These are phyloP conservation scores for Solanum etuberosum DNA, from an alignment of 257 asterid species.

Conservation along the genomic window DNA sequence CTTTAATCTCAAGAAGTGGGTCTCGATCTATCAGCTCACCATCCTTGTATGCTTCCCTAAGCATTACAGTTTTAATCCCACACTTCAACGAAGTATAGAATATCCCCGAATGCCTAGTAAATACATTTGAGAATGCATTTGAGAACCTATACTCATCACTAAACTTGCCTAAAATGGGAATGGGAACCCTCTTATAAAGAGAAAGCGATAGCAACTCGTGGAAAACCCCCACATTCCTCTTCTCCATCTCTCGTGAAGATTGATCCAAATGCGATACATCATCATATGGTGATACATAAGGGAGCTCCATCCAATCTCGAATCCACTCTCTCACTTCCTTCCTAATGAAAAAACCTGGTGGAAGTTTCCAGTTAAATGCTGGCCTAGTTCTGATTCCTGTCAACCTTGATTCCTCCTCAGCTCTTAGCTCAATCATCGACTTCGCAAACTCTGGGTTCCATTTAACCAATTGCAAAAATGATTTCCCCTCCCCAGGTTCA, in stretches of 20 bases:
- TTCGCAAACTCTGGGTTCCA: slow-evolving; percentile 45
- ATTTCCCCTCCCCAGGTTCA: slow-evolving; percentile 55
- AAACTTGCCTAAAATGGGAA: slow-evolving; percentile 59
- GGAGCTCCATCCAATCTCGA: slow-evolving; percentile 85
- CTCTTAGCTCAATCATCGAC: slow-evolving; percentile 61
- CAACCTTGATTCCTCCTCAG: slow-evolving; percentile 65
- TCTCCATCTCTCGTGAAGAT: slow-evolving; percentile 78
- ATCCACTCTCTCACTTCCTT: slow-evolving; percentile 96
- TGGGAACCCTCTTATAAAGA: slow-evolving; percentile 56
- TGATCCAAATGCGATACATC: slow-evolving; percentile 53
- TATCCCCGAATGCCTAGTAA: slow-evolving; percentile 82
- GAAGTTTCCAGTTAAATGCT: slow-evolving; percentile 66
- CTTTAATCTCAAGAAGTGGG: slow-evolving; percentile 42
- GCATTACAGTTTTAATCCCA: slow-evolving; percentile 76
- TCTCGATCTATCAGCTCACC: slow-evolving; percentile 28
- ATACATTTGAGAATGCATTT: slow-evolving; percentile 61
- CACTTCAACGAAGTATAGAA: slow-evolving; percentile 83
- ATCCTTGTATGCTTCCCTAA: slow-evolving; percentile 83
- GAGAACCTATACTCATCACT: slow-evolving; percentile 73
- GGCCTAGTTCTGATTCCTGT: slow-evolving; percentile 66
- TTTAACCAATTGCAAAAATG: slow-evolving; percentile 49
- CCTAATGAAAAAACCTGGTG: slow-evolving; percentile 55
- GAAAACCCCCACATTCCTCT: slow-evolving; percentile 78
- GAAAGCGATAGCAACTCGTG: slow-evolving; percentile 80
- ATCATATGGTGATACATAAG: slow-evolving; percentile 74